Conservation (phyloP, 2,329 filamentous ascomycete genomes). For the Corynespora cassiicola region DNA sequence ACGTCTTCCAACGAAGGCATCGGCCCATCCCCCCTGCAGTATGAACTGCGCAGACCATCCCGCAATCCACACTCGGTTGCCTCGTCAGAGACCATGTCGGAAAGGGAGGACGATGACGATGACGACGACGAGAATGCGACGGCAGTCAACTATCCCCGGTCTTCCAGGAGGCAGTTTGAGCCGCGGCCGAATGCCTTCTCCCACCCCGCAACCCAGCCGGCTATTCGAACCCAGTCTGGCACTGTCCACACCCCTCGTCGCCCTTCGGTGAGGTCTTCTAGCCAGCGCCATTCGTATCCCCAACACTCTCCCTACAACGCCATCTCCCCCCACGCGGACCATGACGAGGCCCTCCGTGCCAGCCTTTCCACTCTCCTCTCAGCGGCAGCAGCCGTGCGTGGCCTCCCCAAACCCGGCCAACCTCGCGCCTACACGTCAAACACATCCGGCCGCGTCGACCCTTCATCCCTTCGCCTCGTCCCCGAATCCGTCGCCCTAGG, state of each 20-base stretch:
- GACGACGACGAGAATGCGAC: constrained; percentile 82
- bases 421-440: constrained; percentile 37
- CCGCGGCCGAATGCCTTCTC: constrained; percentile 94
- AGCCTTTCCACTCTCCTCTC: constrained; percentile 94
- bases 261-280: constrained; percentile 32
- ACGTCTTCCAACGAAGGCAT: constrained; percentile 69
- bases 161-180: constrained; percentile 68
- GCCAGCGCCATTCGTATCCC: constrained; percentile 49
- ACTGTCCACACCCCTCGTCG: constrained; percentile 54
- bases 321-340: constrained; percentile 81
- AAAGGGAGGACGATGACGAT: constrained; percentile 49
- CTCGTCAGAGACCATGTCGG: constrained; percentile 46
- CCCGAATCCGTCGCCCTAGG: constrained; percentile 65
- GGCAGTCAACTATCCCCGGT: constrained; percentile 70
- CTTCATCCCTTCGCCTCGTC: constrained; percentile 63
- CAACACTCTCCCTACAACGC: constrained; percentile 69
- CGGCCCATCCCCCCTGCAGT: constrained; percentile 39
- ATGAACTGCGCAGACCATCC: constrained; percentile 33
- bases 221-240: constrained; percentile 51
- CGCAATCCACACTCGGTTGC: constrained; percentile 37
- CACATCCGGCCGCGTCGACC: constrained; percentile 52
- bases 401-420: constrained; percentile 70
- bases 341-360: constrained; percentile 90
- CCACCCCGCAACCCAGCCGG: constrained; percentile 68
- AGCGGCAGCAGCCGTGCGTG: constrained; percentile 89